Conservation (phyloP, 176 grass and related monocot genomes). For the Eragrostis nindensis region DNA sequence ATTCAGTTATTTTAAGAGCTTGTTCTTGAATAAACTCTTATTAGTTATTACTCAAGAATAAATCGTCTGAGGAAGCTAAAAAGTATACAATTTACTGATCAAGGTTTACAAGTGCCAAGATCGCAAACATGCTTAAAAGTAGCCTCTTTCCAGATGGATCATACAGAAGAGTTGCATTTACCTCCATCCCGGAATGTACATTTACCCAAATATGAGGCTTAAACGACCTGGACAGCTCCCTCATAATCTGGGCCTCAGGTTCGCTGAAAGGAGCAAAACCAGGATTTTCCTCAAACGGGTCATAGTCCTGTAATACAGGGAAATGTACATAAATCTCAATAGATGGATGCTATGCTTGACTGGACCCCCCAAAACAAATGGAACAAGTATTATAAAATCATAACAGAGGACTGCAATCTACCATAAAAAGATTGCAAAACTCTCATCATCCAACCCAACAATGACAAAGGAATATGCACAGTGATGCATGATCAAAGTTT, state of each 20-base stretch:
- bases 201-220: conserved; percentile 97
- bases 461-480: neutral
- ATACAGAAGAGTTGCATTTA: conserved; percentile 39
- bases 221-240: conserved; percentile 77
- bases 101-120: neutral
- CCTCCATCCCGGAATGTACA: conserved; percentile 99
- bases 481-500: neutral
- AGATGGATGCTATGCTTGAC: neutral
- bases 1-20: neutral
- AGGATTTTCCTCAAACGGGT: conserved; percentile 94
- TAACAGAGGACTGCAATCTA: neutral
- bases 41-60: neutral
- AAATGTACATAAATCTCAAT: conserved; percentile 19
- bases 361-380: neutral
- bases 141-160: neutral
- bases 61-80: neutral
- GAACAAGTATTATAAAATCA: conserved; percentile 16
- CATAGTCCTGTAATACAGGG: conserved; percentile 73
- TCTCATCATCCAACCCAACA: neutral
- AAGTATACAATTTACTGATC: neutral
- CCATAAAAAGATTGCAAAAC: conserved; percentile 14
- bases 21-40: neutral
- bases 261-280: conserved; percentile 89
- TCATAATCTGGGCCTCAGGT: conserved; percentile 95
- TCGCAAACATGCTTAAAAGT: neutral